Base-by-base conservation (phyloP, 352 stramenopile genomes). In the Pythium oligandrum region DNA sequence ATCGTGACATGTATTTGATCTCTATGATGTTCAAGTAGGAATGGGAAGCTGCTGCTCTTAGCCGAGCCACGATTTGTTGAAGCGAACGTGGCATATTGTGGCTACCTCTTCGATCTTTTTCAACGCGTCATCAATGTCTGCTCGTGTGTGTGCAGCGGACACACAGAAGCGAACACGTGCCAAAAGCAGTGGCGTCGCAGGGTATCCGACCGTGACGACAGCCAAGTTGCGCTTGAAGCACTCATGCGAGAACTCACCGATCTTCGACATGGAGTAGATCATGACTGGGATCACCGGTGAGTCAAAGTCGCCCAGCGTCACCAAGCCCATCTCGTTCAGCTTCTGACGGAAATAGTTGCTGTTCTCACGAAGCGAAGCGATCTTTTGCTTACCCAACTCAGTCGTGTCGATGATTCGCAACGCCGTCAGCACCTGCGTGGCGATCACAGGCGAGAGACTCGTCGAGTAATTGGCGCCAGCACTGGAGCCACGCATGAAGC, bases 221-320 rank as follows among this genome's bases (percentile, higher is more conserved):
- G 96, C 96, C 48, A 99, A 66, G 43, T 96, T 88, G 12, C 95
- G 86, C 64, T 98, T 95, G 12, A 95, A 60, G 51, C 94, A 99
- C 61, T 98, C 78, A 26, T 93, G 83, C n/a, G 90, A 98, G 68
- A 99, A 99, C 40, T 96, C 93, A 10, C 88, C 86, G 43, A 99
- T 97, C 75, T 99, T 99, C 10, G 89, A 97, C 47, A 97, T 96
- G 65, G 98, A 91, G 78, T 98, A 99, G 38, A 99, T 70, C 91
- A 99, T 98, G 44, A 99, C 92, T 0, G 97, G 97, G 63, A 99
- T 98, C 48, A 99, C 94, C 26, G 97, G 96, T 40, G 90, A 98
- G 69, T 99, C 96, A 48, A 98, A 98, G 61, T 99, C 80, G 33
- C 96, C 97, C 0, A 96, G 66, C 30, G 90, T 90, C 32, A 89